Evolutionary conservation across 108 stramenopile genomes (phyloP), one percentile per base, ranked within the genome.

Genomic region (Nitzschia sp.): DNA sequence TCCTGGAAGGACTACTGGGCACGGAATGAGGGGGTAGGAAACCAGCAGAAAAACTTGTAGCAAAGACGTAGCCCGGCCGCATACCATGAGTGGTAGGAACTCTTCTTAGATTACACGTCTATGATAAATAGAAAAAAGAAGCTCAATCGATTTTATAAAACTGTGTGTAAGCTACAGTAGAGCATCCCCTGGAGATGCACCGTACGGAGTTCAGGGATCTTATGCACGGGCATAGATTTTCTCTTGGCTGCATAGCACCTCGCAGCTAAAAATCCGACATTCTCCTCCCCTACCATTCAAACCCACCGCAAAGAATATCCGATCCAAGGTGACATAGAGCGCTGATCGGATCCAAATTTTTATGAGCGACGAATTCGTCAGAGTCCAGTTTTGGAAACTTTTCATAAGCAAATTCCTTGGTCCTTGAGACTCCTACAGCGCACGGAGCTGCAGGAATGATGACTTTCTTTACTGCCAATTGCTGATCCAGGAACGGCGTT

Each of bases 1-100:
- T 49, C 64, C 19, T 66, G 64, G 64, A 66, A 53, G 30, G 48
- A 66, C 24, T 46, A 29, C 17, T 66, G 64, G 64, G 64, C 64
- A 19, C 53, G 21, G 23, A 54, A 54, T n/a, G n/a, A n/a, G n/a
- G n/a, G n/a, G n/a, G n/a, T 15, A 45, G 13, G 13, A 45, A 45
- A n/a, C n/a, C n/a, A n/a, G n/a, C n/a, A n/a, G n/a, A n/a, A n/a
- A n/a, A n/a, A n/a, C n/a, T n/a, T n/a, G n/a, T n/a, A n/a, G n/a
- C n/a, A n/a, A n/a, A n/a, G n/a, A n/a, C n/a, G n/a, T n/a, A n/a
- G n/a, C n/a, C n/a, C n/a, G n/a, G n/a, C n/a, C n/a, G n/a, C n/a
- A n/a, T n/a, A n/a, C n/a, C n/a, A n/a, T n/a, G n/a, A n/a, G n/a
- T n/a, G n/a, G n/a, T n/a, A n/a, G n/a, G n/a, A n/a, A n/a, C n/a